Base-by-base conservation (phyloP, 306 rosid genomes). In the Comarum palustre region DNA sequence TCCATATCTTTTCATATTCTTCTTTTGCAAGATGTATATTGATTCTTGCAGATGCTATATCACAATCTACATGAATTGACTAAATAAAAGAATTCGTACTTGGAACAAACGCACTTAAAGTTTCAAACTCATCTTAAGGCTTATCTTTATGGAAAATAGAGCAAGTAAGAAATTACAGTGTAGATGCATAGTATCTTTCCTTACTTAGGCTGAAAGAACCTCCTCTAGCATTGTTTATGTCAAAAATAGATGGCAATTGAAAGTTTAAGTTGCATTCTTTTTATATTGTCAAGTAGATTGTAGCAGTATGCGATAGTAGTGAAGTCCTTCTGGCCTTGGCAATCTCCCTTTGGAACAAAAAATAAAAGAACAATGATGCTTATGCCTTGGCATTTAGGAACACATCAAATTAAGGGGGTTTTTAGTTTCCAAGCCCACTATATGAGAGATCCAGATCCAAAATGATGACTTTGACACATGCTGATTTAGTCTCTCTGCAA, bases 1-100 rank as follows among this genome's bases (percentile, higher is more conserved):
- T 83, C 60, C 74, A 75, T 84, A 82, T 84, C 89, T 81, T 86
- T 82, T 84, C 83, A 64, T 60, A 77, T 78, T 73, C 57, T 73
- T 24, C 68, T 73, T 73, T 66, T 67, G 48, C 48, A 63, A 46
- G 42, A 47, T 69, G 46, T 48, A 25, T 19, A 31, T 68, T 12
- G 32, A 31, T 48, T 17, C 55, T 69, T 69, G 48, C 34, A 8
- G 59, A 68, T 68, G 59, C 3, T 24, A 17, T 24, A 47, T 6
- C 11, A 47, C 36, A 47, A 47, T 6, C 54, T 29, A 17, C 22
- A n/a, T n/a, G 17, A 15, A 68, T 16, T 17, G 60, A 68, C 45
- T 10, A 19, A 48, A 47, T 42, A 14, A 68, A 2, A 54, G 16
- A 31, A 17, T 47, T 48, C 41, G n/a, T 45, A 68, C 9, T 29